Evolutionary conservation across 1,284 basidiomycete genomes (phyloP).

Genomic region (Violaceomyces palustris): DNA sequence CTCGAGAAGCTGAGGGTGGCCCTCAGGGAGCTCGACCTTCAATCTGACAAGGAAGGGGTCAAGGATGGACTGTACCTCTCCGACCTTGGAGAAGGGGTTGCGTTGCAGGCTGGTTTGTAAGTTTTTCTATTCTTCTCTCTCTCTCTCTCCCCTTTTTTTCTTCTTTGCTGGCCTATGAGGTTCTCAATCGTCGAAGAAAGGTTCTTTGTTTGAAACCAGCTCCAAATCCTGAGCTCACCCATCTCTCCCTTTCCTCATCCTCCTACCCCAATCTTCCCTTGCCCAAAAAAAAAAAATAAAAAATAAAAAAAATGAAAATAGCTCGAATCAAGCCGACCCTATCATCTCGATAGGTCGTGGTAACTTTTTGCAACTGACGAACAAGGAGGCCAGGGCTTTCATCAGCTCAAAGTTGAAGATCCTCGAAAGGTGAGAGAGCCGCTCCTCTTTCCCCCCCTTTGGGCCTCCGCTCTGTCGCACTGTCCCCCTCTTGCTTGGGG

Average conservation of each 20-base stretch:
- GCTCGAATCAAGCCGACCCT: constrained; percentile 11
- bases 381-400: constrained; percentile 26
- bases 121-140: too few relatives aligned
- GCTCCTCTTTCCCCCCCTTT: neutral
- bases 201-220: constrained; percentile 9
- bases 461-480: too few relatives aligned
- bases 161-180: too few relatives aligned
- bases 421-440: constrained; percentile 14
- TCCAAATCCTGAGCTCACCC: constrained; percentile 3
- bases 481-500: too few relatives aligned
- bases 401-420: constrained; percentile 23
- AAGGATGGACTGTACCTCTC: neutral
- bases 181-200: constrained; percentile 16
- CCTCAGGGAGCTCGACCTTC: constrained; percentile 9
- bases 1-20: constrained; percentile 17
- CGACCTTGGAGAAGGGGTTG: neutral
- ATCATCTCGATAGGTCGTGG: constrained; percentile 21
- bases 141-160: too few relatives aligned
- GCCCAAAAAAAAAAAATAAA: neutral
- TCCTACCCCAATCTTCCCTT: neutral
- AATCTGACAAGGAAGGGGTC: neutral
- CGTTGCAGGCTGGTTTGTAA: too few relatives aligned
- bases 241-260: neutral
- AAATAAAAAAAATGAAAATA: neutral
- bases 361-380: constrained; percentile 25